A percentile compares a stretch with the other conserved stretches of the same genome.
Evolutionary conservation across 2,329 filamentous ascomycete genomes (phyloP).

Genomic region (Sporothrix sp.): DNA sequence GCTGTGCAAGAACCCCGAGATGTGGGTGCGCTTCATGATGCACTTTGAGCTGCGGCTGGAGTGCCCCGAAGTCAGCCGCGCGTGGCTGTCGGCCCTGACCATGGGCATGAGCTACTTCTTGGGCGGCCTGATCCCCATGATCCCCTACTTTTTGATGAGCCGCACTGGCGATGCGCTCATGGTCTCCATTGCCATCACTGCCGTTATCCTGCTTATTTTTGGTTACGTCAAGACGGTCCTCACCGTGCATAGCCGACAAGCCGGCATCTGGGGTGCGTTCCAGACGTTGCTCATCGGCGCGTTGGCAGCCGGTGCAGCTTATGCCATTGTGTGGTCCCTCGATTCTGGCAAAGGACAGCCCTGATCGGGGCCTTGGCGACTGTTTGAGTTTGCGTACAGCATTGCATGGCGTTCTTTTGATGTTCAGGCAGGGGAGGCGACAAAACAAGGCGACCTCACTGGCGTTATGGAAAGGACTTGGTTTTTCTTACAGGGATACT

Average conservation of each 20-base stretch:
- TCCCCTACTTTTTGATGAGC: constrained; percentile 56
- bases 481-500: too few relatives aligned
- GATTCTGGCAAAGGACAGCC: constrained; percentile 26
- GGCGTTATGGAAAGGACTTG: too few relatives aligned
- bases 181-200: constrained; percentile 51
- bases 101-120: constrained; percentile 61
- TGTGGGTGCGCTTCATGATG: constrained; percentile 50
- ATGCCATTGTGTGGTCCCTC: constrained; percentile 50
- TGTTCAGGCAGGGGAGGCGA: too few relatives aligned
- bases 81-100: constrained; percentile 50
- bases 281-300: constrained; percentile 58
- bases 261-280: constrained; percentile 48
- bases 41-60: constrained; percentile 45
- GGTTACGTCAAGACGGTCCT: constrained; percentile 56
- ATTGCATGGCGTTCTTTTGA: not conserved
- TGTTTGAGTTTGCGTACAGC: not conserved
- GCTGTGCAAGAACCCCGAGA: constrained; percentile 37
- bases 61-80: constrained; percentile 33
- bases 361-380: not conserved
- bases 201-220: constrained; percentile 50
- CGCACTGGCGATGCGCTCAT: constrained; percentile 41
- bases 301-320: constrained; percentile 55
- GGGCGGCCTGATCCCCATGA: constrained; percentile 59
- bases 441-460: too few relatives aligned
- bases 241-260: constrained; percentile 39